Evolutionary conservation across 352 stramenopile genomes (phyloP).

Genomic region (Sclerospora graminicola): DNA sequence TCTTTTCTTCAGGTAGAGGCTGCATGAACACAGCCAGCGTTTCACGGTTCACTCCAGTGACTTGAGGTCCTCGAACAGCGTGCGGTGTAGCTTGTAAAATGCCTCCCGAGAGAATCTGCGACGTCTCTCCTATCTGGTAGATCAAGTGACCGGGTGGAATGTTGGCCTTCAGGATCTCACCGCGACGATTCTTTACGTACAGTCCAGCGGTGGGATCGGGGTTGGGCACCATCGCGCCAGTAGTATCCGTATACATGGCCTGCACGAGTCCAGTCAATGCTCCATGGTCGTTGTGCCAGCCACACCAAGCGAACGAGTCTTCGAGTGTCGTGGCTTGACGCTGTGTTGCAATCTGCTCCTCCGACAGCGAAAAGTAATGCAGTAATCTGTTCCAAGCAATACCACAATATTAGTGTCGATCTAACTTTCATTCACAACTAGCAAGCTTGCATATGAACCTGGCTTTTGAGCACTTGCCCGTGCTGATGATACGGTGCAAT

Average conservation of each 20-base stretch:
- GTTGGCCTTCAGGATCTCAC: slow-evolving; percentile 83
- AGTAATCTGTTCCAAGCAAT: slow-evolving; percentile 47
- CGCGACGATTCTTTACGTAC: slow-evolving; percentile 89
- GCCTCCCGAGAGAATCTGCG: slow-evolving; percentile 92
- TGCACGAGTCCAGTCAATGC: slow-evolving; percentile 91
- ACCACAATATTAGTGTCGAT: not conserved
- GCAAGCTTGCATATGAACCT: slow-evolving; percentile 17
- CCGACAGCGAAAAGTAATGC: slow-evolving; percentile 91
- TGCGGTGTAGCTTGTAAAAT: slow-evolving; percentile 88
- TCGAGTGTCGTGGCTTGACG: slow-evolving; percentile 34
- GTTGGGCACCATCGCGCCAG: slow-evolving; percentile 51
- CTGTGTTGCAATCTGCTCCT: slow-evolving; percentile 44
- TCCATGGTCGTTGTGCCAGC: slow-evolving; percentile 96
- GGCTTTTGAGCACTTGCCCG: slow-evolving; percentile 87
- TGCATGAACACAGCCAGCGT: slow-evolving; percentile 97
- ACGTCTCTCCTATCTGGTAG: slow-evolving; percentile 94
- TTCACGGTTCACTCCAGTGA: slow-evolving; percentile 79
- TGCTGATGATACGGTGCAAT: slow-evolving; percentile 82
- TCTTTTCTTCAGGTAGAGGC: slow-evolving; percentile 77
- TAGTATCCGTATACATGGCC: slow-evolving; percentile 81
- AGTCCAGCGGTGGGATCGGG: slow-evolving; percentile 82
- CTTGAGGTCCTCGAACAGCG: slow-evolving; percentile 74
- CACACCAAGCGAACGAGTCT: slow-evolving; percentile 92
- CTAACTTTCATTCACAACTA: not conserved
- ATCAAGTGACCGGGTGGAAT: slow-evolving; percentile 83